These are phyloP conservation scores for Baorangia bicolor DNA, from an alignment of 768 basidiomycete species.

Conservation along the genomic window DNA sequence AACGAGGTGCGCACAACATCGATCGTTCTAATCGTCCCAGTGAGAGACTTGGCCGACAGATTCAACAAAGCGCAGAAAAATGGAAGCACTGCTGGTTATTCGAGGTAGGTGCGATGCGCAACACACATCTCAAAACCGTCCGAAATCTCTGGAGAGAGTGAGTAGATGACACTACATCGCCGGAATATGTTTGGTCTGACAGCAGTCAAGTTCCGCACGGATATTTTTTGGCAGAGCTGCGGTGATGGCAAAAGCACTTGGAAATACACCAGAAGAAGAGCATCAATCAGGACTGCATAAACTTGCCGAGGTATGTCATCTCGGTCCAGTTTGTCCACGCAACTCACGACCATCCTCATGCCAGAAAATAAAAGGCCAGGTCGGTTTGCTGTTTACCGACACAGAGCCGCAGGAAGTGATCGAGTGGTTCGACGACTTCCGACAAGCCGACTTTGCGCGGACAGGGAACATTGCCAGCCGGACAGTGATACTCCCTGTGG, in stretches of 20 bases:
- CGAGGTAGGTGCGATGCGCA: conserved; percentile 93
- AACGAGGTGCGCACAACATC: conserved; percentile 54
- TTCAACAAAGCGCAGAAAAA: conserved; percentile 82
- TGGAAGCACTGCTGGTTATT: conserved; percentile 97
- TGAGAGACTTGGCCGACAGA: conserved; percentile 47
- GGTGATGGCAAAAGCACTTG: conserved; percentile 96
- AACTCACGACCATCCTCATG: conserved; percentile 1
- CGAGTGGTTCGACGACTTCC: conserved; percentile 93
- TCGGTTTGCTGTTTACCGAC: conserved; percentile 91
- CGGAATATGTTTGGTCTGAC: conserved; percentile 5
- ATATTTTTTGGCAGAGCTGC: conserved; percentile 85
- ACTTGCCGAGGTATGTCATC: conserved; percentile 69
- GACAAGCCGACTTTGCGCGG: conserved; percentile 88
- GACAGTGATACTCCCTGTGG: conserved; percentile 74
- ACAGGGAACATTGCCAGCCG: conserved; percentile 77
- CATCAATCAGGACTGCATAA: conserved; percentile 74
- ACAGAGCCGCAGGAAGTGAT: conserved; percentile 85
- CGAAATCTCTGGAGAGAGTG: conserved; percentile 92
- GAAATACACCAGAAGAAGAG: conserved; percentile 84
- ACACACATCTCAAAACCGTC: conserved; percentile 91
- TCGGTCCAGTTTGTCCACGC: neutral
- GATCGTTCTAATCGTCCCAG: conserved; percentile 5
- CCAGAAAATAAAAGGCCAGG: conserved; percentile 92
- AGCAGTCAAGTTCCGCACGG: conserved; percentile 55
- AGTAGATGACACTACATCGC: conserved; percentile 27